A percentile compares a stretch with the other conserved stretches of the same genome.
These are phyloP conservation scores for Collybia nuda DNA, from an alignment of 768 basidiomycete species.

Conservation along the genomic window DNA sequence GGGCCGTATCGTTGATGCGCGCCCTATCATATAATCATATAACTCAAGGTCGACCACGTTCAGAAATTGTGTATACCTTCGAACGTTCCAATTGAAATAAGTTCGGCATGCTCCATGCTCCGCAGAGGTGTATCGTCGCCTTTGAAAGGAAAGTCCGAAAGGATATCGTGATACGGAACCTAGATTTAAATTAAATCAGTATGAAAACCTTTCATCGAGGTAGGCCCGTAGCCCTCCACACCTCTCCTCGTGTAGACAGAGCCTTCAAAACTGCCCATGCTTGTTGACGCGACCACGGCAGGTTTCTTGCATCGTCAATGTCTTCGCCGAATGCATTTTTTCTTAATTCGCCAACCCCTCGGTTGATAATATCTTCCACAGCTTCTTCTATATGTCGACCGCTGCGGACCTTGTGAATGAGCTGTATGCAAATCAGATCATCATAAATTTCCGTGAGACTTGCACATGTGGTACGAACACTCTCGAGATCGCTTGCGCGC, in stretches of 20 bases:
- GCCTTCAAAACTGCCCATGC: conserved; percentile 81
- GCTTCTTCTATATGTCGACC: conserved; percentile 75
- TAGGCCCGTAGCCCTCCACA: conserved; percentile 27
- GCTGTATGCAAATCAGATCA: conserved; percentile 34
- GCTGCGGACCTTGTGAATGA: conserved; percentile 82
- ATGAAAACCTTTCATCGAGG: background rate
- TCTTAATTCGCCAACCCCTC: conserved; percentile 78
- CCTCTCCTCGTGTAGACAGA: conserved; percentile 68
- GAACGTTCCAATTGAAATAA: conserved; percentile 76
- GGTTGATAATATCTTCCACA: conserved; percentile 84
- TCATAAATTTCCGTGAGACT: background rate
- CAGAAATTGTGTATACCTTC: conserved; percentile 48
- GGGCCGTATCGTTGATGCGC: conserved; percentile 80
- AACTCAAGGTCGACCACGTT: background rate
- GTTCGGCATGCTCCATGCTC: conserved; percentile 84
- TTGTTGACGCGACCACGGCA: conserved; percentile 86
- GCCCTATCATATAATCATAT: conserved; percentile 43
- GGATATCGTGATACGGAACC: conserved; percentile 80
- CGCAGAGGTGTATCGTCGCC: conserved; percentile 82
- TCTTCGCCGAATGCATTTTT: conserved; percentile 96
- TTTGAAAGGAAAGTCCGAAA: conserved; percentile 88
- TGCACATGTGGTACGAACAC: conserved; percentile 42
- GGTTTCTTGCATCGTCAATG: conserved; percentile 76
- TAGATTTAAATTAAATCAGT: conserved; percentile 21
- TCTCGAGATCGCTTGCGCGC: conserved; percentile 85